Percentiles rank a stretch among this genome's conserved stretches.
Evolutionary conservation across 129 eudicot species (phyloP).

Genomic region (Saussurea involucrata): DNA sequence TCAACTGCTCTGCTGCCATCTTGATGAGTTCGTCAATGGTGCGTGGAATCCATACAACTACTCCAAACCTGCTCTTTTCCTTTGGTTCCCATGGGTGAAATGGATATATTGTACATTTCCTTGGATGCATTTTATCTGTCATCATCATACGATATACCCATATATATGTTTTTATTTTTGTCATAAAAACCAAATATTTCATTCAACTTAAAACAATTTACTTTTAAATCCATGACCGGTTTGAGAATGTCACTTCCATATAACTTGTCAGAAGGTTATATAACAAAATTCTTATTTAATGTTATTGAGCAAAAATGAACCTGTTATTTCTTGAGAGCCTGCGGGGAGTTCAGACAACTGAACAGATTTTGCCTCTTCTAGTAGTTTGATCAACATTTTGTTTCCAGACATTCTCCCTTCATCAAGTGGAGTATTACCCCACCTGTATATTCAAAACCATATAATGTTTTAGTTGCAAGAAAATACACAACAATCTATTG

Average conservation of each 20-base stretch:
- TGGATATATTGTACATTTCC: constrained; percentile 81
- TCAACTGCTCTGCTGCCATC: constrained; percentile 46
- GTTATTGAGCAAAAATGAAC: constrained; percentile 22
- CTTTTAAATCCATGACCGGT: neutral
- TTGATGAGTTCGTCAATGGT: constrained; percentile 67
- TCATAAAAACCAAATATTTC: neutral
- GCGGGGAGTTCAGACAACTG: constrained; percentile 47
- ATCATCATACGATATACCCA: neutral
- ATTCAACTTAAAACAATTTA: neutral
- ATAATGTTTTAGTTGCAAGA: neutral
- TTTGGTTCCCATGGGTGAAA: constrained; percentile 65
- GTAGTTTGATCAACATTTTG: constrained; percentile 57
- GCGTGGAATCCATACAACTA: constrained; percentile 78
- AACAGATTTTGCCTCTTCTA: constrained; percentile 70
- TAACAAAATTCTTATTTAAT: neutral
- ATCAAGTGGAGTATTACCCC: constrained; percentile 89
- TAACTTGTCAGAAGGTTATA: neutral
- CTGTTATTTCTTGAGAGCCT: constrained; percentile 47
- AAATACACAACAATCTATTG: neutral
- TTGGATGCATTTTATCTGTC: constrained; percentile 60
- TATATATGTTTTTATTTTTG: neutral
- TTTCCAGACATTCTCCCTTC: constrained; percentile 77
- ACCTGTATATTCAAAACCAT: constrained; percentile 43
- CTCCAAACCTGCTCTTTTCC: constrained; percentile 48
- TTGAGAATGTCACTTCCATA: neutral